These are phyloP conservation scores for Bothriochloa decipiens DNA, from an alignment of 176 grass and related monocot species.

Conservation along the genomic window DNA sequence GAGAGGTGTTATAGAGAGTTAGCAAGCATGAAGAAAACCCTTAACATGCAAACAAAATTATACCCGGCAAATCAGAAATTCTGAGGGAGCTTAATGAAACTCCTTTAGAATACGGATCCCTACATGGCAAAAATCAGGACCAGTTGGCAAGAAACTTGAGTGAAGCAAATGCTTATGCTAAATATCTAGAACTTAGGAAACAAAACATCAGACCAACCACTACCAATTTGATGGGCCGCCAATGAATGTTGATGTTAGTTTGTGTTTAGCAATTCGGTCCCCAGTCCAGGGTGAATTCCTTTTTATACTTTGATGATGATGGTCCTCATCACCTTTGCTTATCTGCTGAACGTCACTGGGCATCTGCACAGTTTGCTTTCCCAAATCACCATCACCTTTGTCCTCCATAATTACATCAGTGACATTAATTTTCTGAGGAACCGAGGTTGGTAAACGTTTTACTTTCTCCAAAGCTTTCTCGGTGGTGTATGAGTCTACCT, in stretches of 20 bases:
- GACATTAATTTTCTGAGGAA: constrained; percentile 45
- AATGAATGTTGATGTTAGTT: constrained; percentile 52
- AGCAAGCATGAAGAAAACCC: neutral
- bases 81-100: constrained; percentile 61
- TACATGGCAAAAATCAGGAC: constrained; percentile 62
- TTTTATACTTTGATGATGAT: constrained; percentile 43
- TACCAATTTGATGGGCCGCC: constrained; percentile 83
- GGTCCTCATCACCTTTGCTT: constrained; percentile 50
- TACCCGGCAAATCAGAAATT: constrained; percentile 62
- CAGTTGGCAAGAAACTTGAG: constrained; percentile 42
- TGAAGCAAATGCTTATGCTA: constrained; percentile 34
- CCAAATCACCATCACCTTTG: constrained; percentile 34
- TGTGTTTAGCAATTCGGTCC: constrained; percentile 49
- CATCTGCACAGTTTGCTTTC: constrained; percentile 23
- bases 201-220: constrained; percentile 32
- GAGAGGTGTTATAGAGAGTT: neutral
- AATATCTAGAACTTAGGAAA: constrained; percentile 32
- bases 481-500: constrained; percentile 74
- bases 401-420: constrained; percentile 61
- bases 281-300: constrained; percentile 48
- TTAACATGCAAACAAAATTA: constrained; percentile 38
- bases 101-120: constrained; percentile 82
- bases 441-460: constrained; percentile 53
- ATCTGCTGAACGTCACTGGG: constrained; percentile 44
- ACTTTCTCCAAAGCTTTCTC: constrained; percentile 79